Percentiles rank a stretch among this genome's conserved stretches.
Evolutionary conservation across 805 yeast species (phyloP).

Genomic region (Barnettozyma salicaria): DNA sequence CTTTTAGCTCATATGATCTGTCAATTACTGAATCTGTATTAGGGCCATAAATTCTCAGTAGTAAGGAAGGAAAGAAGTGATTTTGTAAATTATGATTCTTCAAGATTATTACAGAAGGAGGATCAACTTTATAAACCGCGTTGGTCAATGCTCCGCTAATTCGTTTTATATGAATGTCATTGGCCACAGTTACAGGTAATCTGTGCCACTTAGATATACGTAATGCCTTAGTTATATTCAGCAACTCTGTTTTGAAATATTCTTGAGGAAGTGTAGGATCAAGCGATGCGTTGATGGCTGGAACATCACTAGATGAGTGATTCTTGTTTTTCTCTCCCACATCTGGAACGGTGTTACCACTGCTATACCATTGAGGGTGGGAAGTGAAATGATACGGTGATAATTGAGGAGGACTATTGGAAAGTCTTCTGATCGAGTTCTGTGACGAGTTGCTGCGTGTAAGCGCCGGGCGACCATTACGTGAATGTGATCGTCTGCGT

Average conservation of each 20-base stretch:
- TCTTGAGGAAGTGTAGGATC: constrained; percentile 79
- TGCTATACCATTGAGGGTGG: constrained; percentile 6
- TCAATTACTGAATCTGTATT: constrained; percentile 84
- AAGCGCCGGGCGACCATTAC: constrained; percentile 16
- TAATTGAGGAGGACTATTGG: too few species aligned
- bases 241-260: constrained; percentile 76
- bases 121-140: constrained; percentile 72
- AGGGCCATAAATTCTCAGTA: constrained; percentile 83
- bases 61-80: constrained; percentile 48
- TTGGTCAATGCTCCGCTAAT: constrained; percentile 94
- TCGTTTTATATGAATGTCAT: constrained; percentile 48
- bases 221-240: constrained; percentile 56
- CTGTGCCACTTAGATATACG: constrained; percentile 75
- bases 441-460: constrained; percentile 7
- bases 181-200: constrained; percentile 31
- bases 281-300: constrained; percentile 48
- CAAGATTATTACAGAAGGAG: constrained; percentile 35
- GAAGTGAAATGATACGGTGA: constrained; percentile 10
- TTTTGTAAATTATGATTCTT: constrained; percentile 30
- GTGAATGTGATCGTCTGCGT: constrained; percentile 9
- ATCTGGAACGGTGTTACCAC: background rate
- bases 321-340: background rate
- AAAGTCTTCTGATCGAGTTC: constrained; percentile 12
- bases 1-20: constrained; percentile 69
- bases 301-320: constrained; percentile 29